Evolutionary conservation across 768 basidiomycete species (phyloP).

Genomic region (Panus rudis): DNA sequence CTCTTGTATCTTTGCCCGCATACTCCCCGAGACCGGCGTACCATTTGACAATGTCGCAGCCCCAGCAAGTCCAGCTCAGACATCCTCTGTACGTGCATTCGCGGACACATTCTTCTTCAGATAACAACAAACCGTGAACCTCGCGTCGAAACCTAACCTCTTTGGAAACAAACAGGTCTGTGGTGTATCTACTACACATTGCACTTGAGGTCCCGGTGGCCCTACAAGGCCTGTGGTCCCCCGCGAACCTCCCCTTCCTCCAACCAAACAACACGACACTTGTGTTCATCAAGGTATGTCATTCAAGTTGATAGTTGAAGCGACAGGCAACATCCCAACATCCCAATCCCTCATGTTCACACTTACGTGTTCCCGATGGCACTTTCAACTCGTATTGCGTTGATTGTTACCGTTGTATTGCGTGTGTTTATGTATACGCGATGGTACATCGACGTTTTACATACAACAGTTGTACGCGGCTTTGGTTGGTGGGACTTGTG

Average conservation of each 20-base stretch:
- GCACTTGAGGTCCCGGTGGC: constrained; percentile 74
- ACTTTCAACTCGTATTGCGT: too few species aligned
- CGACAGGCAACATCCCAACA: too few species aligned
- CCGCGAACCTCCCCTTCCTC: constrained; percentile 60
- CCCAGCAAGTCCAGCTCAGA: constrained; percentile 4
- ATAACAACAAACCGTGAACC: neutral
- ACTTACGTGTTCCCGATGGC: too few species aligned
- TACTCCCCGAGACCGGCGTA: too few species aligned
- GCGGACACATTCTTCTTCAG: neutral
- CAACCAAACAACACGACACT: constrained; percentile 79
- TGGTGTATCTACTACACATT: constrained; percentile 72
- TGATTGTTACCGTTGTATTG: too few species aligned
- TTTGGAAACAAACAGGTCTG: constrained; percentile 42
- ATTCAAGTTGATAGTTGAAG: too few species aligned
- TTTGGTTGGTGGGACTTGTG: constrained; percentile 52
- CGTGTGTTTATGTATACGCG: too few species aligned
- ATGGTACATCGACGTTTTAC: neutral
- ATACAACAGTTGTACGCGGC: constrained; percentile 58
- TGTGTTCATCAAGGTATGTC: constrained; percentile 67
- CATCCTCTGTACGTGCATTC: constrained; percentile 11
- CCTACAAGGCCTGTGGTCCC: constrained; percentile 66
- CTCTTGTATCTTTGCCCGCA: too few species aligned
- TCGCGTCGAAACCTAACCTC: neutral
- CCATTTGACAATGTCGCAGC: too few species aligned
- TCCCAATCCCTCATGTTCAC: too few species aligned